Conservation (phyloP, 805 yeast species). For the Myxozyma mucilagina region DNA sequence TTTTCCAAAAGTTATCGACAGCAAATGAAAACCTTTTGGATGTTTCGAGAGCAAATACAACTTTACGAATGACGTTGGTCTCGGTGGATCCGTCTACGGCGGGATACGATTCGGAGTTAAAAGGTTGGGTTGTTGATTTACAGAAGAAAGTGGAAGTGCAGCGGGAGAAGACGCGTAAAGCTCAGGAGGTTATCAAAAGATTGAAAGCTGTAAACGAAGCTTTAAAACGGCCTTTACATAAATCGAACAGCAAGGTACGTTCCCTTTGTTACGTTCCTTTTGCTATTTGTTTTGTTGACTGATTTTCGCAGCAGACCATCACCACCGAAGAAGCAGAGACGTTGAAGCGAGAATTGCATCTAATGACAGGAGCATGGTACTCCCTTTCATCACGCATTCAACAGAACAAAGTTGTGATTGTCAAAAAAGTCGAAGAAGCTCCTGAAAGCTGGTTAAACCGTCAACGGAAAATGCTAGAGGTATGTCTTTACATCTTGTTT, state of each 20-base stretch:
- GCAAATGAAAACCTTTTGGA: slow-evolving; percentile 27
- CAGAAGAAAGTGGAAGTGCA: slow-evolving; percentile 24
- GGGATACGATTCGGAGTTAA: slow-evolving; percentile 25
- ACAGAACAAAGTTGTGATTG: slow-evolving; percentile 34
- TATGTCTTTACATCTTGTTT: slow-evolving; percentile 1
- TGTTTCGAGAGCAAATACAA: slow-evolving; percentile 28
- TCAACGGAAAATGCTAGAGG: slow-evolving; percentile 36
- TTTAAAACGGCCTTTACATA: background rate
- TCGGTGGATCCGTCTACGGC: slow-evolving; percentile 21
- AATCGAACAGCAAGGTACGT: background rate
- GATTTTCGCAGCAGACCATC: background rate
- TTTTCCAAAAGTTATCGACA: slow-evolving; percentile 20
- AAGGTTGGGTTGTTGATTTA: slow-evolving; percentile 30
- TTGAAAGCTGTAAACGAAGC: slow-evolving; percentile 18
- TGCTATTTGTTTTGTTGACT: background rate
- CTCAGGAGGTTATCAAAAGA: slow-evolving; percentile 23
- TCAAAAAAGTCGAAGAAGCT: slow-evolving; percentile 33
- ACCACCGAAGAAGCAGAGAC: slow-evolving; percentile 24
- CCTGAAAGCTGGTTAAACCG: slow-evolving; percentile 37
- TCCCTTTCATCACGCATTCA: slow-evolving; percentile 36
- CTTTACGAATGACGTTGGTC: slow-evolving; percentile 23
- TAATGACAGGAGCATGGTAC: slow-evolving; percentile 38
- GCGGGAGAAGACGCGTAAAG: slow-evolving; percentile 21
- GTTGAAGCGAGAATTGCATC: slow-evolving; percentile 28
- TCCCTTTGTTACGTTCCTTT: background rate